Evolutionary conservation across 192 early-diverging fungal genomes (phyloP).

Genomic region (Entomortierella lignicola): DNA sequence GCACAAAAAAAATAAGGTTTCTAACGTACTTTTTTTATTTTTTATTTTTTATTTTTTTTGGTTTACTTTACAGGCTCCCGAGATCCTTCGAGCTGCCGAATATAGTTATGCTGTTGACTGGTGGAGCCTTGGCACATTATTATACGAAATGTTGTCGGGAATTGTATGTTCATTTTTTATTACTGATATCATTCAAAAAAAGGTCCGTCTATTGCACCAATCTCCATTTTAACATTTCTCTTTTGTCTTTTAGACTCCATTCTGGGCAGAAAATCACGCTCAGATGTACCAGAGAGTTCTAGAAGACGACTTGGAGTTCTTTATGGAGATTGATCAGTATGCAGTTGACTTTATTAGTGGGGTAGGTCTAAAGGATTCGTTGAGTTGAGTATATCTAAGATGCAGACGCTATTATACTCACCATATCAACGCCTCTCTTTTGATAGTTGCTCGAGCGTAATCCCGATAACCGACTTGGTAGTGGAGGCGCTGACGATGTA

Average conservation of each 20-base stretch:
- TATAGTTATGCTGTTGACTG: constrained; percentile 87
- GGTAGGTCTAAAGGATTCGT: constrained; percentile 52
- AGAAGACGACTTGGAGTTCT: constrained; percentile 65
- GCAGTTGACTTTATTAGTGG: constrained; percentile 60
- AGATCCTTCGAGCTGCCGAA: constrained; percentile 66
- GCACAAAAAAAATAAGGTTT: too few relatives aligned
- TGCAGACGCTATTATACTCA: too few relatives aligned
- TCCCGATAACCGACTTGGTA: constrained; percentile 75
- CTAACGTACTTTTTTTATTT: background rate
- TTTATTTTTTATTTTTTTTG: too few relatives aligned
- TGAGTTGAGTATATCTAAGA: too few relatives aligned
- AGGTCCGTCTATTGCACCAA: too few relatives aligned
- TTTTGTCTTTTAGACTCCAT: constrained; percentile 57
- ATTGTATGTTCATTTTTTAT: constrained; percentile 37
- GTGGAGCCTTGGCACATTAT: constrained; percentile 93
- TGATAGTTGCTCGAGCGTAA: constrained; percentile 61
- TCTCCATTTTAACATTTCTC: background rate
- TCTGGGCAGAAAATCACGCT: constrained; percentile 67
- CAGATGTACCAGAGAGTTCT: constrained; percentile 70
- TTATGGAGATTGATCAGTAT: constrained; percentile 54
- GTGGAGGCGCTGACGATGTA: constrained; percentile 69
- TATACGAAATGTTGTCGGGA: constrained; percentile 94
- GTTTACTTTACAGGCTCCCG: too few relatives aligned
- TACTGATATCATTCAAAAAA: too few relatives aligned
- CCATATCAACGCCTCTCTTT: too few relatives aligned